phyloP scores from a whole-genome alignment of 306 rosid genomes.

The Phaseolus lunatus region DNA sequence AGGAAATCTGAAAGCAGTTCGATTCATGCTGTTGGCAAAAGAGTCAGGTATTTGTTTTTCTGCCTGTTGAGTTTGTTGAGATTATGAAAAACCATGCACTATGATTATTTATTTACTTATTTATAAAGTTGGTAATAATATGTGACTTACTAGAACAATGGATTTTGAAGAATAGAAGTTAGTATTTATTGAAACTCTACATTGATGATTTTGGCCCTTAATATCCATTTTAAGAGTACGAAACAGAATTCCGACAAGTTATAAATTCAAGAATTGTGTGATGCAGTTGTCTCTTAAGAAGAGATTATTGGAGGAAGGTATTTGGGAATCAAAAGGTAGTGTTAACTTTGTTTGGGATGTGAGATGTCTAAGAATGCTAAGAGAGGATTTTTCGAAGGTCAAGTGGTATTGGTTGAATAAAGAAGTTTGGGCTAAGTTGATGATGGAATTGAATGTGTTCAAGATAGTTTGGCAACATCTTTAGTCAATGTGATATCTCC shows the following conservation, averaged over 20 bases:
- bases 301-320: not conserved
- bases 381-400: not conserved
- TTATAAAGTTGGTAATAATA: not conserved
- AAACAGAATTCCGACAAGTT: not conserved
- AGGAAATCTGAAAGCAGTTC: slow-evolving; percentile 56
- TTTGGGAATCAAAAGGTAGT: not conserved
- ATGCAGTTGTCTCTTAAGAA: not conserved
- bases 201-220: not conserved
- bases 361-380: not conserved
- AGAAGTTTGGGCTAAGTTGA: not conserved
- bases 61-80: not conserved
- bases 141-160: not conserved
- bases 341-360: not conserved
- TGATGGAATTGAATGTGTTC: not conserved
- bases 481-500: too few species aligned
- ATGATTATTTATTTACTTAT: slow-evolving; percentile 2
- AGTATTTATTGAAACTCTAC: not conserved
- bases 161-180: slow-evolving; percentile 32
- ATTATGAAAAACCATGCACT: slow-evolving; percentile 27
- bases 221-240: not conserved
- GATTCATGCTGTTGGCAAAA: slow-evolving; percentile 50
- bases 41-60: slow-evolving; percentile 63
- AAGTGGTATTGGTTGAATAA: not conserved
- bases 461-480: too few species aligned
- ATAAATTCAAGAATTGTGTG: not conserved